These are phyloP conservation scores for Pythium dissimile DNA, from an alignment of 352 stramenopile species.

Conservation along the genomic window DNA sequence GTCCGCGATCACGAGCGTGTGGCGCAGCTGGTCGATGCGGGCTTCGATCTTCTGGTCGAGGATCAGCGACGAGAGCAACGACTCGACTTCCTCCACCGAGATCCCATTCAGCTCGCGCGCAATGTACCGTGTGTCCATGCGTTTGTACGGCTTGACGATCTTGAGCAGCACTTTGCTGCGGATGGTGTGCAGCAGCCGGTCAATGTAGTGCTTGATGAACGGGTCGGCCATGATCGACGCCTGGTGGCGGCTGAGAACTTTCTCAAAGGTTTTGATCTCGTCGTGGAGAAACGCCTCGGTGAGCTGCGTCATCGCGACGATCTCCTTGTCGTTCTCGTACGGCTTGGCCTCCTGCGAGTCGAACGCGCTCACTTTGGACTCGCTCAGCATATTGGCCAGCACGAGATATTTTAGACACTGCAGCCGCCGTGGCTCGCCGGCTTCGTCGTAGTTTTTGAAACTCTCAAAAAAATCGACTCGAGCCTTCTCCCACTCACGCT, in stretches of 20 bases:
- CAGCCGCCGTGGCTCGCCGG: constrained; percentile 88
- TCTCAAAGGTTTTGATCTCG: constrained; percentile 94
- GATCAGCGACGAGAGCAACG: constrained; percentile 89
- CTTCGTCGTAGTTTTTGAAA: constrained; percentile 97
- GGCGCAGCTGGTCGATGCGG: constrained; percentile 89
- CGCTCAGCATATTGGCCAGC: constrained; percentile 94
- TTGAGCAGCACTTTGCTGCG: constrained; percentile 93
- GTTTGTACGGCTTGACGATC: constrained; percentile 92
- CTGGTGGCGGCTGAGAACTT: constrained; percentile 84
- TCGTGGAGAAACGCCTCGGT: constrained; percentile 94
- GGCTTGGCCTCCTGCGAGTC: constrained; percentile 91
- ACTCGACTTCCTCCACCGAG: constrained; percentile 88
- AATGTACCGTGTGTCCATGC: constrained; percentile 92
- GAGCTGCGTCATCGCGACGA: constrained; percentile 94
- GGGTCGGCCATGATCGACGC: constrained; percentile 92
- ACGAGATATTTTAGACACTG: constrained; percentile 95
- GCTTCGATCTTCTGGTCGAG: constrained; percentile 91
- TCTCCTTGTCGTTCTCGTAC: constrained; percentile 95
- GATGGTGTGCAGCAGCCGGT: constrained; percentile 93
- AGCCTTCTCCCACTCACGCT: constrained; percentile 91
- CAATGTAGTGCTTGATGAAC: constrained; percentile 95
- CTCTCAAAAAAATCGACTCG: constrained; percentile 93
- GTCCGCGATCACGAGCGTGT: constrained; percentile 72
- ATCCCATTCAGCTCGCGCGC: constrained; percentile 92
- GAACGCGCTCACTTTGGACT: constrained; percentile 94